Percentiles rank a stretch among this genome's conserved stretches.
Evolutionary conservation across 352 stramenopile species (phyloP).

Genomic region (Pseudoperonospora humuli): DNA sequence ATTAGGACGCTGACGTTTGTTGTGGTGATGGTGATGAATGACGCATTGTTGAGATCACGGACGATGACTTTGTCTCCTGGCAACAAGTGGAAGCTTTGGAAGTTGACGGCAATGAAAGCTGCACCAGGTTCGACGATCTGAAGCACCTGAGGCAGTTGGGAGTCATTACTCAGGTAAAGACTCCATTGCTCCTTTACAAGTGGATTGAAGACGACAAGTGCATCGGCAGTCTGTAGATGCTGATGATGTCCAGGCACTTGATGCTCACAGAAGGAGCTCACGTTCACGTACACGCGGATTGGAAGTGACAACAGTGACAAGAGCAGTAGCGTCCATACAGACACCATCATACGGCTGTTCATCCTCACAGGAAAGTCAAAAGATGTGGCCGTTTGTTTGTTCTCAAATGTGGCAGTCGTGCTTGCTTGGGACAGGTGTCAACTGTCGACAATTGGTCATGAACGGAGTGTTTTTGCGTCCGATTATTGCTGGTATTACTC

Average conservation of each 20-base stretch:
- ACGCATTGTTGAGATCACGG: conserved; percentile 8
- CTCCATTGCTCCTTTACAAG: conserved; percentile 16
- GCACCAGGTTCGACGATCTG: conserved; percentile 16
- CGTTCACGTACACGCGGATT: conserved; percentile 6
- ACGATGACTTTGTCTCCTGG: conserved; percentile 26
- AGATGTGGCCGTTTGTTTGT: neutral
- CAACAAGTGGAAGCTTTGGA: conserved; percentile 22
- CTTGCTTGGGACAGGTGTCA: conserved; percentile 3
- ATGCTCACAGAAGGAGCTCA: conserved; percentile 4
- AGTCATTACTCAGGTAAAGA: conserved; percentile 9
- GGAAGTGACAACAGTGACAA: conserved; percentile 14
- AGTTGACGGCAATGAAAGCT: conserved; percentile 25
- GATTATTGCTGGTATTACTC: no score
- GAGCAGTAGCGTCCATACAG: conserved; percentile 1
- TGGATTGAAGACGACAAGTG: conserved; percentile 13
- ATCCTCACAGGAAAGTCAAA: neutral
- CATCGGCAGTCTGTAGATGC: conserved; percentile 9
- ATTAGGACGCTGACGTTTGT: conserved; percentile 8
- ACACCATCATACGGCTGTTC: neutral
- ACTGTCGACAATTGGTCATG: no score
- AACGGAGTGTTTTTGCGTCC: no score
- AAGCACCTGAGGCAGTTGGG: conserved; percentile 4
- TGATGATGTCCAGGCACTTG: neutral
- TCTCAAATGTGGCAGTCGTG: no score
- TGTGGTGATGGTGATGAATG: conserved; percentile 7